Percentiles rank a stretch among this genome's conserved stretches.
These are phyloP conservation scores for Phytophthora podocarpi DNA, from an alignment of 352 stramenopile genomes.

Conservation along the genomic window DNA sequence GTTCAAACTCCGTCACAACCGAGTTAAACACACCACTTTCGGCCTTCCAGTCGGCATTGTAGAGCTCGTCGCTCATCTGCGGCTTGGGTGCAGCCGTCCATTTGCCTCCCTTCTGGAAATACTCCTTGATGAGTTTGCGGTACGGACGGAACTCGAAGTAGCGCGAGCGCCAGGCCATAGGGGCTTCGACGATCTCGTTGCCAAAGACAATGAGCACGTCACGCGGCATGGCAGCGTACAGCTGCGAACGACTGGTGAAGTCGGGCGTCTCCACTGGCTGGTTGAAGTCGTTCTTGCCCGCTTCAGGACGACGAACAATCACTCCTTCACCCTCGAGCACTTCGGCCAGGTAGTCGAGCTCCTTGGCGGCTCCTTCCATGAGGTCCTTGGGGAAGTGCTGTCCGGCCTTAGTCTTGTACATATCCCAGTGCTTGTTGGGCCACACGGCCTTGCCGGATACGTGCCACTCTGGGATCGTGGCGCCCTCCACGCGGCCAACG, in stretches of 20 bases:
- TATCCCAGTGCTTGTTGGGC: conserved; percentile 89
- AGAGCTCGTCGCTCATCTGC: conserved; percentile 90
- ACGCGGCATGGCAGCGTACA: conserved; percentile 90
- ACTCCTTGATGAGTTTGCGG: conserved; percentile 90
- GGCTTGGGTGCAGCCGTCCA: conserved; percentile 91
- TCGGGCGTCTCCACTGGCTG: conserved; percentile 81
- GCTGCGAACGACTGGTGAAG: conserved; percentile 82
- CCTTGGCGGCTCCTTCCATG: conserved; percentile 70
- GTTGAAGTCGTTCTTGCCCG: conserved; percentile 70
- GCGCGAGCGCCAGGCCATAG: conserved; percentile 90
- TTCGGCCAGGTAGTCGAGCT: conserved; percentile 88
- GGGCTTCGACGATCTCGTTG: conserved; percentile 90
- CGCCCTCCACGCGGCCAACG: conserved; percentile 85
- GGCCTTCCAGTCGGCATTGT: conserved; percentile 87
- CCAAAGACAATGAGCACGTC: conserved; percentile 91
- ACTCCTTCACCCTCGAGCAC: conserved; percentile 87
- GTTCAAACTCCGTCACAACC: conserved; percentile 90
- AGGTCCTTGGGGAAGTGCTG: conserved; percentile 81
- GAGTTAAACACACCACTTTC: conserved; percentile 83
- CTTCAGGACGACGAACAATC: conserved; percentile 81
- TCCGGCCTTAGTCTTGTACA: conserved; percentile 89
- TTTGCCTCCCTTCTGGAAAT: conserved; percentile 88
- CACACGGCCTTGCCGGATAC: conserved; percentile 90
- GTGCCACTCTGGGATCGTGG: conserved; percentile 93
- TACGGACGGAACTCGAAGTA: conserved; percentile 92